These are phyloP conservation scores for Aegilops tauschii DNA, from an alignment of 176 grass and related monocot genomes.

Conservation along the genomic window DNA sequence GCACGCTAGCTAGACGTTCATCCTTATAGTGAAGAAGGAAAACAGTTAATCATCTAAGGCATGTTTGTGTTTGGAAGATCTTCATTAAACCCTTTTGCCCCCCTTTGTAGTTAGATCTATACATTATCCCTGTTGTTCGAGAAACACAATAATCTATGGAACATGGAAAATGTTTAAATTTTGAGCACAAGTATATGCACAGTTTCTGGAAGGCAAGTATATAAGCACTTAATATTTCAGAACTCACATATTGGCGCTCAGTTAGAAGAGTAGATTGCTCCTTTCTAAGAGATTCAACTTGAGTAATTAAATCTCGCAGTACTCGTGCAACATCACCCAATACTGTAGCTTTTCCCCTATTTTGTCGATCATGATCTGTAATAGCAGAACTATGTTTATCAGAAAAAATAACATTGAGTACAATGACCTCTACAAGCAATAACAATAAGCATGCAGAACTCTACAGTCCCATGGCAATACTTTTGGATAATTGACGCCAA, in stretches of 20 bases:
- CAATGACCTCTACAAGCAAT: constrained; percentile 9
- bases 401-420: constrained; percentile 7
- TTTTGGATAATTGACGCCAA: not conserved
- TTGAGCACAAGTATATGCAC: not conserved
- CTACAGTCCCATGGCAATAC: not conserved
- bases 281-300: constrained; percentile 69
- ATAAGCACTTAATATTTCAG: not conserved
- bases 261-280: constrained; percentile 57
- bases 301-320: constrained; percentile 54
- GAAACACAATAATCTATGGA: not conserved
- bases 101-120: not conserved
- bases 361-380: constrained; percentile 70
- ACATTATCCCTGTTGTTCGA: not conserved
- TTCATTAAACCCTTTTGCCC: not conserved
- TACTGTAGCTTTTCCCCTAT: constrained; percentile 65
- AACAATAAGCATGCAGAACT: not conserved
- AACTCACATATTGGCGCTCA: constrained; percentile 72
- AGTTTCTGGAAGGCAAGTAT: not conserved
- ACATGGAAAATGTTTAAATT: not conserved
- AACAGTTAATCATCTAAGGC: not conserved
- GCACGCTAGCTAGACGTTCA: not conserved
- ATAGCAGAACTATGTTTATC: constrained; percentile 30
- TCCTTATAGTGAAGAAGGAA: not conserved
- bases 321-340: constrained; percentile 61
- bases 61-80: not conserved